A percentile compares a stretch with the other conserved stretches of the same genome.
phyloP scores from a whole-genome alignment of 768 basidiomycete species.

The Sarcodon sp. region DNA sequence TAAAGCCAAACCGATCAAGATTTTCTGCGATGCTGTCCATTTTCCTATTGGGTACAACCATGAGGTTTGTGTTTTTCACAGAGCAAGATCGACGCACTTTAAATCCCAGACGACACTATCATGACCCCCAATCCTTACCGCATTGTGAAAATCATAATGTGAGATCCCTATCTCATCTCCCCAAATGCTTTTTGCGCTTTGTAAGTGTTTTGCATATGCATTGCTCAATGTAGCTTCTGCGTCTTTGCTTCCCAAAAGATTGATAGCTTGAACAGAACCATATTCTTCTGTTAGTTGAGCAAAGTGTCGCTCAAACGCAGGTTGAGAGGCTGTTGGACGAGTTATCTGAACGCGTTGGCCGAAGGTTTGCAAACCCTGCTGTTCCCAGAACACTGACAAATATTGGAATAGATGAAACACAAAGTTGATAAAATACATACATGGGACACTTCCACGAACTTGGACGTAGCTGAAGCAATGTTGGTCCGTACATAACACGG shows the following conservation, averaged over 20 bases:
- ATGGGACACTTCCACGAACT: constrained; percentile 89
- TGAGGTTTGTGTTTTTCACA: background rate
- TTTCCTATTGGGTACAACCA: constrained; percentile 26
- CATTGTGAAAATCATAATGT: constrained; percentile 89
- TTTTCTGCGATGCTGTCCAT: constrained; percentile 44
- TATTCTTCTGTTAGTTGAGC: constrained; percentile 80
- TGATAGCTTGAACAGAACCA: constrained; percentile 74
- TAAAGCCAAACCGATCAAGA: constrained; percentile 77
- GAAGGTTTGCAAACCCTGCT: constrained; percentile 91
- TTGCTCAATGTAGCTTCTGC: constrained; percentile 77
- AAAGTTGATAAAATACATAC: constrained; percentile 34
- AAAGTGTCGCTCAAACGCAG: constrained; percentile 94
- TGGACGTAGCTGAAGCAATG: constrained; percentile 89
- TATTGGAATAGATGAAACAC: constrained; percentile 1
- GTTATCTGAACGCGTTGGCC: constrained; percentile 92
- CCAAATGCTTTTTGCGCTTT: constrained; percentile 45
- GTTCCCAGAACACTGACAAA: constrained; percentile 90
- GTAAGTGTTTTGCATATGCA: constrained; percentile 75
- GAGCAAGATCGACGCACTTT: constrained; percentile 23
- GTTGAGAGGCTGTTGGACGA: constrained; percentile 89
- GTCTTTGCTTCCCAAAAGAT: constrained; percentile 85
- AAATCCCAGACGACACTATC: constrained; percentile 75
- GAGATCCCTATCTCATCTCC: constrained; percentile 68
- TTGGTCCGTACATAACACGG: constrained; percentile 75
- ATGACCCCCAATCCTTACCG: constrained; percentile 71